These are phyloP conservation scores for Vachellia pachyceras DNA, from an alignment of 306 rosid genomes.

Conservation along the genomic window DNA sequence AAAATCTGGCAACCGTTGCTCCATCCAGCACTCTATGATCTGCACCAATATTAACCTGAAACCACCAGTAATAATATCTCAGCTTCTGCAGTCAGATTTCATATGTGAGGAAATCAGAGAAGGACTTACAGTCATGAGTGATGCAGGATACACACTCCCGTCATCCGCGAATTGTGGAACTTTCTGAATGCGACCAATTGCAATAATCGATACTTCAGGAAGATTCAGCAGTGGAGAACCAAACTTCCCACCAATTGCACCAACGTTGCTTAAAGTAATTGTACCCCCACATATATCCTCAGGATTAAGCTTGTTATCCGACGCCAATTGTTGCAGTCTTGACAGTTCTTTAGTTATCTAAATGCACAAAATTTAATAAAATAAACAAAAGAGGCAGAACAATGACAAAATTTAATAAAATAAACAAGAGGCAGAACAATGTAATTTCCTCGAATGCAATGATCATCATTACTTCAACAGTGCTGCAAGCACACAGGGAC, in stretches of 20 bases:
- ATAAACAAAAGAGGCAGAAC: slow-evolving; percentile 23
- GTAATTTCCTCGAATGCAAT: slow-evolving; percentile 2
- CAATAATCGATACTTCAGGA: slow-evolving; percentile 91
- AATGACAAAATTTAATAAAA: slow-evolving; percentile 18
- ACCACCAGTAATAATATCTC: slow-evolving; percentile 4
- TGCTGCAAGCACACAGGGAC: background rate
- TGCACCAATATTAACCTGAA: slow-evolving; percentile 90
- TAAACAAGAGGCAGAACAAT: background rate
- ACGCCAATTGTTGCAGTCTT: slow-evolving; percentile 77
- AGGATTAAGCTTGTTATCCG: slow-evolving; percentile 77
- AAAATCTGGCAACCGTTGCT: slow-evolving; percentile 93
- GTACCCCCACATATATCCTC: slow-evolving; percentile 84
- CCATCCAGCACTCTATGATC: slow-evolving; percentile 98
- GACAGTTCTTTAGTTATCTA: slow-evolving; percentile 92
- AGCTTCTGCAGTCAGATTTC: slow-evolving; percentile 28
- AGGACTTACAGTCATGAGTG: slow-evolving; percentile 85
- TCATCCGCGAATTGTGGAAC: slow-evolving; percentile 67
- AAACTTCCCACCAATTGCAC: slow-evolving; percentile 93
- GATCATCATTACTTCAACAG: slow-evolving; percentile 12
- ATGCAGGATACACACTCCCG: slow-evolving; percentile 72
- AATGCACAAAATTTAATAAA: slow-evolving; percentile 6
- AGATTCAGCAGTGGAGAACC: slow-evolving; percentile 96
- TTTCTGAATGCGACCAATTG: slow-evolving; percentile 85
- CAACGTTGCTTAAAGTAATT: slow-evolving; percentile 85
- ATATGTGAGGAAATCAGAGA: slow-evolving; percentile 4